Conservation (phyloP, 768 basidiomycete species). For the Boletus huronensis region DNA sequence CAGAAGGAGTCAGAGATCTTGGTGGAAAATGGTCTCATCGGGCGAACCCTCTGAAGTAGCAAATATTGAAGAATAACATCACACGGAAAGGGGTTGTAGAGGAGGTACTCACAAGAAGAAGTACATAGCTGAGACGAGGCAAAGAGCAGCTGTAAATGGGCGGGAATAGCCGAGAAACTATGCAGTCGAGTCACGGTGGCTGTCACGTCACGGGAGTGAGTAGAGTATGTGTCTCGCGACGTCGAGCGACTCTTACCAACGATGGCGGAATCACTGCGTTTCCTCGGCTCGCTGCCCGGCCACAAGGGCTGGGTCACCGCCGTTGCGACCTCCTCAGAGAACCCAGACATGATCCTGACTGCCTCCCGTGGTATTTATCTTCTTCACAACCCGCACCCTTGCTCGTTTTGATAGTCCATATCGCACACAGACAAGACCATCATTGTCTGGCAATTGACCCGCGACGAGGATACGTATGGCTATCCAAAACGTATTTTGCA, state of each 20-base stretch:
- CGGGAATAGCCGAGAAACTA: constrained; percentile 44
- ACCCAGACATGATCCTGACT: constrained; percentile 98
- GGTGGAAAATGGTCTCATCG: constrained; percentile 66
- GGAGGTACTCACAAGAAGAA: constrained; percentile 17
- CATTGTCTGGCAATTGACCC: constrained; percentile 98
- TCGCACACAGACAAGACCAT: constrained; percentile 98
- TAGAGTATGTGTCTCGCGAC: constrained; percentile 25
- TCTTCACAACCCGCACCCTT: constrained; percentile 2
- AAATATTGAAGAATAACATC: constrained; percentile 56
- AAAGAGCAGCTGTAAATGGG: background rate
- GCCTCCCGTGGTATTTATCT: constrained; percentile 83
- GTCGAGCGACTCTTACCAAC: constrained; percentile 25
- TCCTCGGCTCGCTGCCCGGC: constrained; percentile 87
- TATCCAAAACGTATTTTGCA: constrained; percentile 97
- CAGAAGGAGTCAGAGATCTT: constrained; percentile 58
- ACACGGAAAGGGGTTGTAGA: constrained; percentile 14
- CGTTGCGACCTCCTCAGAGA: constrained; percentile 97
- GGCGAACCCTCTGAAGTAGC: constrained; percentile 61
- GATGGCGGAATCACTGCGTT: constrained; percentile 86
- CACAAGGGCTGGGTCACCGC: constrained; percentile 99
- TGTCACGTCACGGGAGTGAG: constrained; percentile 43
- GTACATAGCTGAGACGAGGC: background rate
- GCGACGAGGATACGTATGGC: constrained; percentile 87
- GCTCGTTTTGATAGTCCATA: constrained; percentile 19
- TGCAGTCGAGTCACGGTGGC: constrained; percentile 66